Base-by-base conservation (phyloP, 2,329 filamentous ascomycete genomes). In the Lachnellula subtilissima region DNA sequence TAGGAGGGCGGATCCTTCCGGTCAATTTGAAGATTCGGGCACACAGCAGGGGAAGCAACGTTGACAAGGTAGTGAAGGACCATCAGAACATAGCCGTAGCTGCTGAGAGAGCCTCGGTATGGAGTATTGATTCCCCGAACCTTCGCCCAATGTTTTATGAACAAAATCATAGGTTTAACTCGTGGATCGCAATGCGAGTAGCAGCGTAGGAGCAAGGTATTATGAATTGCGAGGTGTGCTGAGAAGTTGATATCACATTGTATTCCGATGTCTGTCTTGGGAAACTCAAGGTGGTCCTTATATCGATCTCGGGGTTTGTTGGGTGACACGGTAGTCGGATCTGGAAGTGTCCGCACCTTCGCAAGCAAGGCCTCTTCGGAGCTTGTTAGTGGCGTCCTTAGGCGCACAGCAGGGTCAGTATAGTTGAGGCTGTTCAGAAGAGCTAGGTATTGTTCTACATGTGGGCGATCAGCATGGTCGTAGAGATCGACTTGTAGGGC, bases 191-290 rank as follows among this genome's bases (percentile, higher is more conserved):
- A 89, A 54, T 83, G 81, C 2, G 88, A 87, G 72, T 97, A 97
- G 70, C 89, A 93, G 40, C 88, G 84, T 32, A 97, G 80, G 40
- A 97, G 82, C 36, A 83, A 75, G 0, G 91, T 95, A 70, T 96
- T 96, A 62, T 94, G 87, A 3, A 96, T 77, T 1, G 87, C 91
- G 3, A 96, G 81, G 46, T 89, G 84, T 17, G 91, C 91, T 1
- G 88, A 88, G 69, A 96, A 96, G 71, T 96, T 96, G 76, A 97
- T 90, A 68, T 96, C 91, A 69, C 89, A 94, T 69, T 92, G 89
- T 14, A 93, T 88, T n/a, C 91, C 91, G 28, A 87, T 82, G 4
- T 86, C 86, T 8, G 77, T 76, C 66, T 89, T 89, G 5, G 89
- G 88, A 56, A 93, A 93, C 69, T 94, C 90, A 2, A 95, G 80